Conservation (phyloP, 179 eudicot species). For the Drosera spatulata region DNA sequence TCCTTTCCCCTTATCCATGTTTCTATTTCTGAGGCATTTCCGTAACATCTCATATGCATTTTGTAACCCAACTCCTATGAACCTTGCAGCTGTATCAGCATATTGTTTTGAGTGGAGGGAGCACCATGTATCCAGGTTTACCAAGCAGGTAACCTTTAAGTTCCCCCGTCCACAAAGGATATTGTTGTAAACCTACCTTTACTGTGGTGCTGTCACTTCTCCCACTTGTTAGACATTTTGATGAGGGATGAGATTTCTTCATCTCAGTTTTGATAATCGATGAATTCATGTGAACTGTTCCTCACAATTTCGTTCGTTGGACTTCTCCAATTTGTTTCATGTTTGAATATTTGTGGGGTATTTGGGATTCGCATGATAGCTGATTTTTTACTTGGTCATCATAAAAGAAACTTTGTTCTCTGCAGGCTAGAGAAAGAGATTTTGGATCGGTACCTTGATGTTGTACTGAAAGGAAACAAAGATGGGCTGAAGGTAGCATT, state of each 20-base stretch:
- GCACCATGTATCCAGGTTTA: slow-evolving; percentile 98
- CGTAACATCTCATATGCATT: no score
- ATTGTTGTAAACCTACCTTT: not conserved
- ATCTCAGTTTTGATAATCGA: no score
- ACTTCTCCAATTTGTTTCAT: no score
- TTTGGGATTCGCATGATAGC: no score
- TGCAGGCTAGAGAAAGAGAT: slow-evolving; percentile 95
- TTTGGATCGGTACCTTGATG: slow-evolving; percentile 82
- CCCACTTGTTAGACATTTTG: no score
- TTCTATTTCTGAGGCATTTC: no score
- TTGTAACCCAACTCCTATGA: not conserved
- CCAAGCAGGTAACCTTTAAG: slow-evolving; percentile 75
- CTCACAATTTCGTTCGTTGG: no score
- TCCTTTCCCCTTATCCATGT: no score
- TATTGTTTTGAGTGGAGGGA: slow-evolving; percentile 94
- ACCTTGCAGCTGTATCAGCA: slow-evolving; percentile 90
- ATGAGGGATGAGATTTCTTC: no score
- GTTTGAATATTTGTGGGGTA: no score
- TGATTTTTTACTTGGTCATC: no score
- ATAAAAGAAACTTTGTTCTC: slow-evolving; percentile 4
- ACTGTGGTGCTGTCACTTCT: not conserved
- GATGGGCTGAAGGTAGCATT: slow-evolving; percentile 86
- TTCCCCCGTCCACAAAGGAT: not conserved
- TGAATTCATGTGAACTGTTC: no score
- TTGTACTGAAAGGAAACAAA: slow-evolving; percentile 90